Base-by-base conservation (phyloP, 768 basidiomycete genomes). In the Saitozyma sp. region DNA sequence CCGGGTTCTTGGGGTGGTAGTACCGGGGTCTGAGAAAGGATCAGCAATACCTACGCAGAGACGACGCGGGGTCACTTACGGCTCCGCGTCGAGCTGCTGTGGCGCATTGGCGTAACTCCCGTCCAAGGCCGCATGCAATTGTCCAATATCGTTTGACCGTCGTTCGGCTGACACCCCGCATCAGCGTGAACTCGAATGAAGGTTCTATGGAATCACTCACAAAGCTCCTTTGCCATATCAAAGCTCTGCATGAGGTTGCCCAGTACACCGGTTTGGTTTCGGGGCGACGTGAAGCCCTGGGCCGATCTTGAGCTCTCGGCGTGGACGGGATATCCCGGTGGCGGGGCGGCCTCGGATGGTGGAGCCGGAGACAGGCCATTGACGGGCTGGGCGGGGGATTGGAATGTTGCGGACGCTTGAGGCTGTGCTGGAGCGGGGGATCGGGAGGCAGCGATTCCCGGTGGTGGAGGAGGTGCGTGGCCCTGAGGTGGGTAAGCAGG, bases 181-280 rank as follows among this genome's bases (percentile, higher is more conserved):
- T 54, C 49, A 58, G 61, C 49, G 42, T 17, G 14, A 11, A 50
- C 16, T 45, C 45, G 9, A 43, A 39, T 7, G 11, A 43, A 17
- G 4, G 13, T 37, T 37, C 10, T 9, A 29, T 1, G 16, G 9
- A 51, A 16, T 1, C 29, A 45, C 58, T 59, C 43, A 93, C 94
- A 92, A 79, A 96, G 93, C 83, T 95, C 92, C 81, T 97, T 98
- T 50, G 95, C 92, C 51, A 84, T 89, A 82, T 98, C 95, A 74
- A 97, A 98, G 46, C 91, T 92, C 19, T 89, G 86, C 46, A 97
- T 93, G 57, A 99, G 83, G 76, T 97, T 95, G 10, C 91, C 91
- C 75, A 99, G 77, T 88, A 91, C 59, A 88, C 75, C 68, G 46
- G 68, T 68, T 19, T 65, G 71, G 43, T 53, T 51, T 41, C 54